Conservation (phyloP, 1,139 yeast species). For the Candida albicans region DNA sequence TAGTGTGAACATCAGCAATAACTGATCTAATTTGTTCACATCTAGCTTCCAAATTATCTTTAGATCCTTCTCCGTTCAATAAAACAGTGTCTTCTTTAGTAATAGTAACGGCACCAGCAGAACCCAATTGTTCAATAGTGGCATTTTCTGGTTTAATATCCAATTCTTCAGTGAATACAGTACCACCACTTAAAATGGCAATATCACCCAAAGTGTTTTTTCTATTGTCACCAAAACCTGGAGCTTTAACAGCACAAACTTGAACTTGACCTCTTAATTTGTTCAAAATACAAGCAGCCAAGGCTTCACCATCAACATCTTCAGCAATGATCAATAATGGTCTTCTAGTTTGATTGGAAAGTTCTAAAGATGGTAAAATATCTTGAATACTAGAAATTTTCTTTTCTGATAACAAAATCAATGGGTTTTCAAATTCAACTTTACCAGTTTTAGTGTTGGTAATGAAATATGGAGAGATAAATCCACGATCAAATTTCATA, state of each 20-base stretch:
- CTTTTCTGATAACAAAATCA: constrained; percentile 87
- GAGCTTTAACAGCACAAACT: constrained; percentile 98
- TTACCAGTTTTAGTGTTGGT: constrained; percentile 96
- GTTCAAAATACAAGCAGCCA: constrained; percentile 98
- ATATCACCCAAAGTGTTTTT: constrained; percentile 97
- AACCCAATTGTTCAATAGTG: constrained; percentile 87
- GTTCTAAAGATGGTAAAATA: constrained; percentile 89
- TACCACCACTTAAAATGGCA: constrained; percentile 96
- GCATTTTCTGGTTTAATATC: constrained; percentile 98
- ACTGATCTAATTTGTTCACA: constrained; percentile 94
- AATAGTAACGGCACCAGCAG: constrained; percentile 89
- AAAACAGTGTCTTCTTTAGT: constrained; percentile 97
- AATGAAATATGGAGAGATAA: constrained; percentile 96
- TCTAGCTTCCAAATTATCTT: constrained; percentile 84
- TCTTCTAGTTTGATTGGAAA: constrained; percentile 92
- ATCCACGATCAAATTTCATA: constrained; percentile 99
- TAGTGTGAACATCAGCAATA: constrained; percentile 67
- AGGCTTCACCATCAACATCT: constrained; percentile 97
- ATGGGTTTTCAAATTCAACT: constrained; percentile 96
- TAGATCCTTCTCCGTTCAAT: constrained; percentile 93
- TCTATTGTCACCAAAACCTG: constrained; percentile 99
- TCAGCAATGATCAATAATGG: constrained; percentile 95
- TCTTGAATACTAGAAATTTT: constrained; percentile 92
- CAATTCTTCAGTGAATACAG: constrained; percentile 97
- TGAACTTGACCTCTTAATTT: constrained; percentile 99